Evolutionary conservation across 2,329 filamentous ascomycete genomes (phyloP), one percentile per base, ranked within the genome.

Genomic region (Tolypocladium guangdongense): DNA sequence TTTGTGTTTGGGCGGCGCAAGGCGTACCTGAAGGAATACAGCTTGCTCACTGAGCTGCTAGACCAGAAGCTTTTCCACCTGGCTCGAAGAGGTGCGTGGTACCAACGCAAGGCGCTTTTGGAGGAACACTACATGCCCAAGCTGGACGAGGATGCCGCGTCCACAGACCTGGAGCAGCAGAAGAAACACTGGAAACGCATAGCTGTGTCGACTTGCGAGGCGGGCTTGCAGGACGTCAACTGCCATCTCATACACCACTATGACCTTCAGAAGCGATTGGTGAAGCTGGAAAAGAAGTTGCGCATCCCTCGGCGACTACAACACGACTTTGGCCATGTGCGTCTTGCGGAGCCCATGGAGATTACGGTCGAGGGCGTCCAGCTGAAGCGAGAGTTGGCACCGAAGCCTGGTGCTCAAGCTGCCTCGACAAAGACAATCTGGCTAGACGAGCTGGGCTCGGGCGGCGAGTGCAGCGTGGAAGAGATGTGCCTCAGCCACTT

Each of bases 211-310:
- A 99, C 93, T 0, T 97, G 93, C 64, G 91, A 96, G 68, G 75
- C 80, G 41, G 93, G 89, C 0, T 76, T 99, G 0, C 86, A 96
- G 65, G 93, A 99, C 62, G 83, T 83, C 32, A 80, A 93, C 54
- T 95, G 92, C 55, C 93, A 99, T 68, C 71, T 96, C 27, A 93
- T 96, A 55, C 92, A 89, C 66, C 92, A 99, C 65, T 90, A 95
- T 63, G 92, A 97, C 63, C 74, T 99, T 7, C 92, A 97, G 67
- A 97, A 96, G 68, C 86, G 93, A 1, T 81, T 96, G n/a, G 79
- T 82, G 50, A 97, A 96, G 69, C 79, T 99, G 1, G 93, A 99
- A 68, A 92, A 84, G 64, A 81, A 82, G 37, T 75, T 97, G 7
- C 90, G 87, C 56, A 81, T 96, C 24, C 86, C 90, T 0, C 89